Percentiles rank a stretch among this genome's conserved stretches.
Conservation (phyloP, 345 rosid species). For the Viola odorata region DNA sequence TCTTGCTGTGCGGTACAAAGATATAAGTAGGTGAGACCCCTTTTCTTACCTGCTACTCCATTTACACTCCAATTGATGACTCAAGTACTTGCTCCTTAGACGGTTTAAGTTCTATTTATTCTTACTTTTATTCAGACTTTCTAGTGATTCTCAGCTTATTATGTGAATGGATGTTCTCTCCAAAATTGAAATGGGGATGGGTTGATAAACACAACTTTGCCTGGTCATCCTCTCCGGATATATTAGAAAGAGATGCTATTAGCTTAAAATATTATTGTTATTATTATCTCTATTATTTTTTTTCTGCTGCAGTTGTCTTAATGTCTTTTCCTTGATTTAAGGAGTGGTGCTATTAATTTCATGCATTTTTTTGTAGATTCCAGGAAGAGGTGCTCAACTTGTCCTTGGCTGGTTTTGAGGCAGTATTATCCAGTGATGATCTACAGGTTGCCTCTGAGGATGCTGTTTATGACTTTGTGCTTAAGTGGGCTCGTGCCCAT, state of each 20-base stretch:
- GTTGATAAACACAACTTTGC: too few relatives aligned
- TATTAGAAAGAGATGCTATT: too few relatives aligned
- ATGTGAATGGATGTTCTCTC: too few relatives aligned
- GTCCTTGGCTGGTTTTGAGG: conserved; percentile 76
- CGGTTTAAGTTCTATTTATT: too few relatives aligned
- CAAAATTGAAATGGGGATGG: too few relatives aligned
- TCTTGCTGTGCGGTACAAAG: conserved; percentile 55
- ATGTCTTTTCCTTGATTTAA: background rate
- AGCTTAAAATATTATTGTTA: too few relatives aligned
- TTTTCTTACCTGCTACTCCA: background rate
- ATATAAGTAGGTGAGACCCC: conserved; percentile 44
- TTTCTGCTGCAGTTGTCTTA: too few relatives aligned
- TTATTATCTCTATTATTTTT: too few relatives aligned
- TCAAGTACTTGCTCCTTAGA: too few relatives aligned
- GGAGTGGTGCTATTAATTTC: background rate
- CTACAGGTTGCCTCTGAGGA: conserved; percentile 70
- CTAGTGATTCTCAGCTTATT: too few relatives aligned
- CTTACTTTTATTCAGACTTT: too few relatives aligned
- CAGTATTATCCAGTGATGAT: conserved; percentile 64
- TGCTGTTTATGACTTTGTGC: conserved; percentile 56
- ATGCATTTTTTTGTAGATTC: conserved; percentile 34
- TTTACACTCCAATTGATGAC: background rate
- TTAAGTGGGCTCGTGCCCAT: conserved; percentile 66
- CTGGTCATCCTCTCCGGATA: too few relatives aligned
- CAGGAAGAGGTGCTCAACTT: conserved; percentile 62